These are phyloP conservation scores for Sugiyamaella grinbergsii DNA, from an alignment of 1,139 yeast species.

Conservation along the genomic window DNA sequence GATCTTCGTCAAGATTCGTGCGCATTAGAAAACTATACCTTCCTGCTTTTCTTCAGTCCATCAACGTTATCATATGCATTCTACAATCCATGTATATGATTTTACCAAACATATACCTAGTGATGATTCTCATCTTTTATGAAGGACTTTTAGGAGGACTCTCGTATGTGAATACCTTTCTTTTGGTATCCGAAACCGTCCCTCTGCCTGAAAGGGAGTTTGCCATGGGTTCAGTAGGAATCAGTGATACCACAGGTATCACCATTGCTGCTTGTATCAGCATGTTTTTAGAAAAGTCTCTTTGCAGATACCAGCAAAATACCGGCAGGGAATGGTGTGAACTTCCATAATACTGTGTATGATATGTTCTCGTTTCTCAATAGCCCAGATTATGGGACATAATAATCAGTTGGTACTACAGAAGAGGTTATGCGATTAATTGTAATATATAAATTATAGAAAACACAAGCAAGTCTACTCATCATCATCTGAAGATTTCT, in stretches of 20 bases:
- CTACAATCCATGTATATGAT: constrained; percentile 63
- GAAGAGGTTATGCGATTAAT: constrained; percentile 5
- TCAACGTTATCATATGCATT: constrained; percentile 61
- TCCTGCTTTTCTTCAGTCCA: constrained; percentile 66
- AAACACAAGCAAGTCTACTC: not conserved
- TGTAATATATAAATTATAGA: constrained; percentile 13
- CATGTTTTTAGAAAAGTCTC: constrained; percentile 66
- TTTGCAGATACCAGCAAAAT: constrained; percentile 67
- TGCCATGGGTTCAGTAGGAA: constrained; percentile 89
- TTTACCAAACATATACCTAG: constrained; percentile 64
- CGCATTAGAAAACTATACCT: constrained; percentile 61
- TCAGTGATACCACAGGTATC: constrained; percentile 88
- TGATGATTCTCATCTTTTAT: constrained; percentile 68
- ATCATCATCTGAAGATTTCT: constrained; percentile 22
- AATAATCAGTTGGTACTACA: not conserved
- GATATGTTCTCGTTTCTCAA: not conserved
- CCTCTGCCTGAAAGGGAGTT: constrained; percentile 67
- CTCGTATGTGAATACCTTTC: constrained; percentile 84
- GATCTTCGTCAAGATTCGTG: constrained; percentile 74
- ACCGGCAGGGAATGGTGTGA: constrained; percentile 48
- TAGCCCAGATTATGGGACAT: no score
- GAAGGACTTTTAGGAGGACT: constrained; percentile 90
- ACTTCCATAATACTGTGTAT: constrained; percentile 19
- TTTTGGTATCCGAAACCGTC: constrained; percentile 69
- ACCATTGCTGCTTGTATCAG: constrained; percentile 78